phyloP scores from a whole-genome alignment of 352 stramenopile genomes.

The Globisporangium takayamanum region DNA sequence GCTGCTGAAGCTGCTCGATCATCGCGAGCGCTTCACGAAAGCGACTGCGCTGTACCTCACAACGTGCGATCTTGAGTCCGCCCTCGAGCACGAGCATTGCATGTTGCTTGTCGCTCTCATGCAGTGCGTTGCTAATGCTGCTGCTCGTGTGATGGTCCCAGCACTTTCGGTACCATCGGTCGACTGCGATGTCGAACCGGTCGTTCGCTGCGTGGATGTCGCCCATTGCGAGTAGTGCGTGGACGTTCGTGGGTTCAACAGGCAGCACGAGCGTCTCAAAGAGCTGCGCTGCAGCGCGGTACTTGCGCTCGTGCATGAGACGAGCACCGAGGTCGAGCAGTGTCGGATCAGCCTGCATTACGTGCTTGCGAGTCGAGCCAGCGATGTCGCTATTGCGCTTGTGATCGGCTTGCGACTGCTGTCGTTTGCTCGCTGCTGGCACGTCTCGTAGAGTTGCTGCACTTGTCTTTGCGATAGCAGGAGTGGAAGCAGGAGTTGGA shows the following conservation, averaged over 20 bases:
- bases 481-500: neutral
- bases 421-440: neutral
- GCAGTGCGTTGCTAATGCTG: conserved; percentile 6
- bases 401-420: no score
- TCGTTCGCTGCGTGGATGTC: conserved; percentile 43
- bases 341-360: neutral
- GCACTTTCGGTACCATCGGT: conserved; percentile 37
- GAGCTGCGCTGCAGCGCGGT: conserved; percentile 36
- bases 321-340: conserved; percentile 32
- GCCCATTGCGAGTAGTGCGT: conserved; percentile 46
- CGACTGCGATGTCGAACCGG: conserved; percentile 27
- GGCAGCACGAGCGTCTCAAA: conserved; percentile 39
- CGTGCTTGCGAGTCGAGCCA: neutral
- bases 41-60: conserved; percentile 28
- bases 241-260: conserved; percentile 27
- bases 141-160: conserved; percentile 17
- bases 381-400: no score
- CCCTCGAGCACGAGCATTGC: conserved; percentile 23
- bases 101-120: conserved; percentile 1
- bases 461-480: neutral
- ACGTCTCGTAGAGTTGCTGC: conserved; percentile 10
- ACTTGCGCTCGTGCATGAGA: conserved; percentile 41
- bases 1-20: conserved; percentile 35
- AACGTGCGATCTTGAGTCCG: conserved; percentile 38
- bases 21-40: conserved; percentile 24